These are phyloP conservation scores for Raphanus sativus DNA, from an alignment of 345 rosid genomes.

Conservation along the genomic window DNA sequence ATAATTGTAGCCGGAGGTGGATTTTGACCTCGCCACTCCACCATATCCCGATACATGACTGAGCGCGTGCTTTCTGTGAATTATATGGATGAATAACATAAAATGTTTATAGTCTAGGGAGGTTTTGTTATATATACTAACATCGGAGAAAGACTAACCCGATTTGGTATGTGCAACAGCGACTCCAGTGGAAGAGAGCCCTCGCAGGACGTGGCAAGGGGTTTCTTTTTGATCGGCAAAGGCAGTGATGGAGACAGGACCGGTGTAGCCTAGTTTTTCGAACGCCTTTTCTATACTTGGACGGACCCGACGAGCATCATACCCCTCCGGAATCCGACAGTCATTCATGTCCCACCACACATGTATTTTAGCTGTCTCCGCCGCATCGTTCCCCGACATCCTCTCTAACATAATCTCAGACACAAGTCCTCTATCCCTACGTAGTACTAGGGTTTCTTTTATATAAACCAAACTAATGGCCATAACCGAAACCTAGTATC, in stretches of 20 bases:
- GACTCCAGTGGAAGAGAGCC: too few species aligned
- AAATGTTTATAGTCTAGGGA: too few species aligned
- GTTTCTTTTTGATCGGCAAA: not conserved
- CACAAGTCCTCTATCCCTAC: too few species aligned
- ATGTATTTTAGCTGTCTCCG: not conserved
- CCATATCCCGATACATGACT: not conserved
- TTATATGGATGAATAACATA: not conserved
- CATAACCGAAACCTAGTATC: too few species aligned
- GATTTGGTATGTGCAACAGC: too few species aligned
- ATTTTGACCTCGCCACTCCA: too few species aligned
- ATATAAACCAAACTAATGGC: too few species aligned
- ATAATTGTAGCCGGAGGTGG: too few species aligned
- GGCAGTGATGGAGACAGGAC: slow-evolving; percentile 21
- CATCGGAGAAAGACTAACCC: not conserved
- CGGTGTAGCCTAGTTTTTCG: not conserved
- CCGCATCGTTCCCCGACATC: too few species aligned
- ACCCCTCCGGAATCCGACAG: slow-evolving; percentile 10
- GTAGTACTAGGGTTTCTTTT: too few species aligned
- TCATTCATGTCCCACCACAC: slow-evolving; percentile 22
- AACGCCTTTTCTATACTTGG: not conserved
- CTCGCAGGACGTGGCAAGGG: not conserved
- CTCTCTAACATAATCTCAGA: too few species aligned
- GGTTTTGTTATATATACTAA: too few species aligned
- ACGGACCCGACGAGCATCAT: not conserved
- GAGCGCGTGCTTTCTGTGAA: not conserved